Base-by-base conservation (phyloP, 768 basidiomycete genomes). In the Tylopilus sp. region DNA sequence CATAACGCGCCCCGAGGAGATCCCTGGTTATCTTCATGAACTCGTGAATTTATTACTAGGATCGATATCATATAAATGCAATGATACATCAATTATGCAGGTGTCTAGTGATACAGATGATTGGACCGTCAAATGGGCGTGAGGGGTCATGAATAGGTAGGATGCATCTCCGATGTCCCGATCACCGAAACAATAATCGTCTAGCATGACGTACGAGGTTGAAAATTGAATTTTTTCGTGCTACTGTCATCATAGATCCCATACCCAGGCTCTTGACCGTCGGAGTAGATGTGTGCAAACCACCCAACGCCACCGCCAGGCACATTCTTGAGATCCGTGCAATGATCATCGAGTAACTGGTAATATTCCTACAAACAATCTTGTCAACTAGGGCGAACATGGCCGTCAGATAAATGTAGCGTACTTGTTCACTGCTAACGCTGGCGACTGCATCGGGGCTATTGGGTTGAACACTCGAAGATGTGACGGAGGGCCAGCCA, bases 211-310 rank as follows among this genome's bases (percentile, higher is more conserved):
- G 82, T 86, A 52, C 75, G 78, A 0, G 86, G 86, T n/a, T 68
- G 71, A 64, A 89, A 88, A 6, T 73, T 68, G 63, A 89, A 86
- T 70, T 89, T 88, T 55, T 77, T 58, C 21, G 65, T 61, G 21
- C 82, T 81, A 28, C 72, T 66, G 1, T 37, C 56, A 29, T 77
- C 68, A 60, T 85, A 85, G 48, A 89, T 79, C 7, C 87, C 88
- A 61, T 90, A 90, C 12, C 87, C 87, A 17, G 84, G 82, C 47
- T 77, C 77, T 67, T 82, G 77, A 54, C 68, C 54, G 61, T 89
- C 89, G 2, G 83, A 82, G 62, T 89, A 89, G 49, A 89, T 83
- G 63, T 90, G 89, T 25, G 85, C 86, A 60, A 91, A 91, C 89
- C 88, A 91, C 12, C 88, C 86, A 31, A 89, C 71, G 22, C 86